Conservation (phyloP, 106 monocot species). For the Dioscorea dumetorum region DNA sequence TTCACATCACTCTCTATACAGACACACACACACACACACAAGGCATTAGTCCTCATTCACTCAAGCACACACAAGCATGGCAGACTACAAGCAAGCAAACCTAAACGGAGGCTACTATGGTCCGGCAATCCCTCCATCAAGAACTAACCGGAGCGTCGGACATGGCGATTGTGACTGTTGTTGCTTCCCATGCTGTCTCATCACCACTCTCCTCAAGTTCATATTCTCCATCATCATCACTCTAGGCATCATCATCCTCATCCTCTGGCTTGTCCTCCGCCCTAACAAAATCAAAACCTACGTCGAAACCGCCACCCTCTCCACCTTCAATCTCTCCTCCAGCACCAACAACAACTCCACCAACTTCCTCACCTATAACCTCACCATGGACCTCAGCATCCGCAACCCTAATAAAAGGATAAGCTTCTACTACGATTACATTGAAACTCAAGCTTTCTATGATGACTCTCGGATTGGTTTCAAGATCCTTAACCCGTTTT, state of each 20-base stretch:
- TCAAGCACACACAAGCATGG: not conserved
- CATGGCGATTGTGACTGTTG: not conserved
- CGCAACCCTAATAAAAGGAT: slow-evolving; percentile 59
- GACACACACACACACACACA: no score
- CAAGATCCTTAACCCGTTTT: slow-evolving; percentile 37
- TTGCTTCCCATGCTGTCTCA: slow-evolving; percentile 4
- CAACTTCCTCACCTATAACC: slow-evolving; percentile 17
- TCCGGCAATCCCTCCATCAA: no score
- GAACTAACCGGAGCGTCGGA: slow-evolving; percentile 2
- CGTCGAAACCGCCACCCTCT: slow-evolving; percentile 30
- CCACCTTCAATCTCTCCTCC: slow-evolving; percentile 27
- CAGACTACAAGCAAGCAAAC: not conserved
- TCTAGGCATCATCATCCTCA: slow-evolving; percentile 27
- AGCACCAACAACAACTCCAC: not conserved
- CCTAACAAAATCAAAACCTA: slow-evolving; percentile 34
- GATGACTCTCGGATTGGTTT: slow-evolving; percentile 4
- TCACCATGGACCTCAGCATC: slow-evolving; percentile 15
- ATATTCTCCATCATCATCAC: slow-evolving; percentile 19
- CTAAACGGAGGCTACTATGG: not conserved
- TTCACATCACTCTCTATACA: no score
- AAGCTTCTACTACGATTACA: slow-evolving; percentile 27
- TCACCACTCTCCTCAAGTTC: slow-evolving; percentile 2
- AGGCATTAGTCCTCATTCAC: no score
- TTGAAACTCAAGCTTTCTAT: slow-evolving; percentile 23
- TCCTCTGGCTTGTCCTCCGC: slow-evolving; percentile 54